Evolutionary conservation across 2,329 filamentous ascomycete species (phyloP).

Genomic region (Lasiodiplodia sp.): DNA sequence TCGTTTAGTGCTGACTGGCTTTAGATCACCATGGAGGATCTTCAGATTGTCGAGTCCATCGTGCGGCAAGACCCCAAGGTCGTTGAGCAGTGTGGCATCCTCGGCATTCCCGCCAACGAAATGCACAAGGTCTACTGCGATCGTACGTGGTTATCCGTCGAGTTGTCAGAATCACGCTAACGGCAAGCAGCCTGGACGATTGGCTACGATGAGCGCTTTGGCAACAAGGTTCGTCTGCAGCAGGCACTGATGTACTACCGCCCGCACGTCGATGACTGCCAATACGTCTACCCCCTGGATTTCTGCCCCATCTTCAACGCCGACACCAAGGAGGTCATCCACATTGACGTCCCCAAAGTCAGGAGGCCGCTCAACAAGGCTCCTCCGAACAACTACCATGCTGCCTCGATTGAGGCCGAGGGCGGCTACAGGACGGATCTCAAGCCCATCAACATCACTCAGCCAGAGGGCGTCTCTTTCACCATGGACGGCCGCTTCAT

Average conservation of each 20-base stretch:
- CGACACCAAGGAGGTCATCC: slow-evolving; percentile 77
- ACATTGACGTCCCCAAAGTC: slow-evolving; percentile 82
- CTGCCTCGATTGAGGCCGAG: slow-evolving; percentile 72
- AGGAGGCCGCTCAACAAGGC: slow-evolving; percentile 77
- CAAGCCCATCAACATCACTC: slow-evolving; percentile 87
- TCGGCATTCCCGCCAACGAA: slow-evolving; percentile 80
- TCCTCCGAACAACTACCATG: slow-evolving; percentile 80
- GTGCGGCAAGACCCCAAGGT: slow-evolving; percentile 81
- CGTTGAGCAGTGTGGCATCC: slow-evolving; percentile 86
- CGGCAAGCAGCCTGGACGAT: slow-evolving; percentile 78
- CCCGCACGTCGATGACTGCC: slow-evolving; percentile 81
- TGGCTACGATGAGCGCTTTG: slow-evolving; percentile 90
- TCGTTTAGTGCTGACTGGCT: slow-evolving; percentile 30
- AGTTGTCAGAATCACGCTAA: slow-evolving; percentile 29
- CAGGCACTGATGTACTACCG: slow-evolving; percentile 97
- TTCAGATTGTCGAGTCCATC: slow-evolving; percentile 79
- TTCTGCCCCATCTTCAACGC: slow-evolving; percentile 93
- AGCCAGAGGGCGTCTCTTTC: slow-evolving; percentile 90
- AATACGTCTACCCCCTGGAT: slow-evolving; percentile 90
- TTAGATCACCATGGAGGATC: slow-evolving; percentile 89
- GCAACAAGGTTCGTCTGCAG: slow-evolving; percentile 78
- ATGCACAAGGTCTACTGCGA: slow-evolving; percentile 98
- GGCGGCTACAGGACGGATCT: slow-evolving; percentile 80
- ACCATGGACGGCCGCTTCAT: slow-evolving; percentile 75
- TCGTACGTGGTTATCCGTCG: slow-evolving; percentile 57